Evolutionary conservation across 75 land plant genomes (phyloP).

Genomic region (Pinus albicaulis): DNA sequence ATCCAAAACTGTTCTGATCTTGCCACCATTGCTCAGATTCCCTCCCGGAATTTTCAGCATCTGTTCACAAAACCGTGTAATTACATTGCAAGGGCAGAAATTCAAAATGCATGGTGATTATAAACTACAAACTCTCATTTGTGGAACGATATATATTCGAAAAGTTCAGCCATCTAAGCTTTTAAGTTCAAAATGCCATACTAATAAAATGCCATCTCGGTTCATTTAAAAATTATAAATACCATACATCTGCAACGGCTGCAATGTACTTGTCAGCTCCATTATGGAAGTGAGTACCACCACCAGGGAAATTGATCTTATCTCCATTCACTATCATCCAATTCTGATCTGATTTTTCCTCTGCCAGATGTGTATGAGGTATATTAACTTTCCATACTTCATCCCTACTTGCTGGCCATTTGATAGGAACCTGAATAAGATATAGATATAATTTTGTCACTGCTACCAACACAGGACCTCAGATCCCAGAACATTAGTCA

Average conservation of each 20-base stretch:
- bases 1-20: slow-evolving; percentile 77
- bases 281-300: slow-evolving; percentile 91
- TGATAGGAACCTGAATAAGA: slow-evolving; percentile 65
- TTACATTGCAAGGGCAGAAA: too few relatives aligned
- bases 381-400: slow-evolving; percentile 92
- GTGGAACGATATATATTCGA: background rate
- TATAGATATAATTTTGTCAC: too few relatives aligned
- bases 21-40: slow-evolving; percentile 67
- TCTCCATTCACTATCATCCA: slow-evolving; percentile 94
- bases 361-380: slow-evolving; percentile 86
- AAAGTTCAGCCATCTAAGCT: too few relatives aligned
- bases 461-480: too few relatives aligned
- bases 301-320: slow-evolving; percentile 86
- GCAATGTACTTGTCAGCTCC: slow-evolving; percentile 93
- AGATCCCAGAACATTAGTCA: too few relatives aligned
- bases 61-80: slow-evolving; percentile 22
- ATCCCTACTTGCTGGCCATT: slow-evolving; percentile 92
- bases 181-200: background rate
- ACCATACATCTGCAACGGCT: slow-evolving; percentile 73
- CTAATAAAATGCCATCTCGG: background rate
- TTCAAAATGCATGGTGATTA: too few relatives aligned
- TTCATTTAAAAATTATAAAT: background rate
- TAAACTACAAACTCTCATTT: too few relatives aligned
- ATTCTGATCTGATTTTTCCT: slow-evolving; percentile 91
- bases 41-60: slow-evolving; percentile 77